These are phyloP conservation scores for Pyricularia grisea DNA, from an alignment of 2,329 filamentous ascomycete genomes.

Conservation along the genomic window DNA sequence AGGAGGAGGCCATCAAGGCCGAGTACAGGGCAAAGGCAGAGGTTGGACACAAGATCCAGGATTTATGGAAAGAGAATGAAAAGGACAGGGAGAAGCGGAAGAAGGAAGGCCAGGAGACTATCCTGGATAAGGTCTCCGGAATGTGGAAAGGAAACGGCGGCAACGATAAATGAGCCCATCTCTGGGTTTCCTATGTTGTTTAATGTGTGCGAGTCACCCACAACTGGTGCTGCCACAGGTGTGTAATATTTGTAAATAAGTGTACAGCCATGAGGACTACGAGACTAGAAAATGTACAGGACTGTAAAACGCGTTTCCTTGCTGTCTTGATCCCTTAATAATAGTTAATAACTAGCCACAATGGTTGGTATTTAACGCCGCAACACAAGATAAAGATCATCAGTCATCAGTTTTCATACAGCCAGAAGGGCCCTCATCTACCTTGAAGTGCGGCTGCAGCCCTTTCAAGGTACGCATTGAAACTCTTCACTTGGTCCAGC, in stretches of 20 bases:
- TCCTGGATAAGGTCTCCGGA: constrained; percentile 28
- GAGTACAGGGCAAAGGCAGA: constrained; percentile 53
- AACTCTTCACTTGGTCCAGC: constrained; percentile 47
- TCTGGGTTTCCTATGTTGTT: not conserved
- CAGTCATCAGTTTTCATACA: not conserved
- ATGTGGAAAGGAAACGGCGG: constrained; percentile 15
- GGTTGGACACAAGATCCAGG: constrained; percentile 45
- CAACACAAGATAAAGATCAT: not conserved
- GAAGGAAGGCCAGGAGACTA: constrained; percentile 41
- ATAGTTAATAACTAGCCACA: not conserved
- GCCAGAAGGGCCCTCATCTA: not conserved
- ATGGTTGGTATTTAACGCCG: not conserved
- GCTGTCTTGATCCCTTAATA: not conserved
- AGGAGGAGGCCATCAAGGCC: constrained; percentile 54
- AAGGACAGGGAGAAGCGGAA: constrained; percentile 44
- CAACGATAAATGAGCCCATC: not conserved
- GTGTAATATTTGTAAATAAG: not conserved
- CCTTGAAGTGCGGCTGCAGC: constrained; percentile 46
- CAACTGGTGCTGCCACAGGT: not conserved
- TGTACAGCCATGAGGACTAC: not conserved
- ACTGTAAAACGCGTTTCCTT: not conserved
- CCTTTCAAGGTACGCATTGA: constrained; percentile 55
- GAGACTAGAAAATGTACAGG: not conserved
- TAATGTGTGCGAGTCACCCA: not conserved
- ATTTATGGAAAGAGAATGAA: constrained; percentile 46